Evolutionary conservation across 2,329 filamentous ascomycete species (phyloP).

Genomic region (Zalaria obscura): DNA sequence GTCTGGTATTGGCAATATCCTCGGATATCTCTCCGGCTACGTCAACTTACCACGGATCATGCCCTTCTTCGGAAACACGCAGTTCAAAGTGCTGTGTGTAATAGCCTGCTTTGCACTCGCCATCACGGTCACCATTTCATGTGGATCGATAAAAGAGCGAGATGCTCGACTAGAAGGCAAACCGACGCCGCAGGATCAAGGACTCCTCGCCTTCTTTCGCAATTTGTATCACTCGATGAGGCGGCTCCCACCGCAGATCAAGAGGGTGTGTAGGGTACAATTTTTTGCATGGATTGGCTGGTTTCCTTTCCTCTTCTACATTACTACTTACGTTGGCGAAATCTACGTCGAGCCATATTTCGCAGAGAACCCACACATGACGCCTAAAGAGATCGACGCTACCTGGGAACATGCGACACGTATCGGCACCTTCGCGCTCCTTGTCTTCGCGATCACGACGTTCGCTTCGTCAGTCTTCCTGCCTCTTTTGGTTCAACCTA

Average conservation of each 20-base stretch:
- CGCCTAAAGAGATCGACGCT: constrained; percentile 57
- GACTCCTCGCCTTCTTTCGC: constrained; percentile 65
- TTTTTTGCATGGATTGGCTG: constrained; percentile 82
- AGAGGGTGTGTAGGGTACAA: constrained; percentile 53
- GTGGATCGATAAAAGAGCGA: constrained; percentile 56
- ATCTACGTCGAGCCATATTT: constrained; percentile 81
- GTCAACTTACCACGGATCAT: constrained; percentile 60
- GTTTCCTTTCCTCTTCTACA: constrained; percentile 82
- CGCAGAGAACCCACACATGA: constrained; percentile 62
- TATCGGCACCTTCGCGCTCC: constrained; percentile 74
- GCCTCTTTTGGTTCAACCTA: constrained; percentile 73
- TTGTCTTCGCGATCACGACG: constrained; percentile 78
- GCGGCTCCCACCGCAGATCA: constrained; percentile 67
- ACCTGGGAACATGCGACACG: constrained; percentile 78
- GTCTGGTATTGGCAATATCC: constrained; percentile 76
- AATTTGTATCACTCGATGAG: constrained; percentile 64
- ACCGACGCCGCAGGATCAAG: constrained; percentile 43
- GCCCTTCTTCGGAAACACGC: constrained; percentile 70
- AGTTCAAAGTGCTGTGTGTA: constrained; percentile 85
- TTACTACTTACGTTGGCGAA: constrained; percentile 84
- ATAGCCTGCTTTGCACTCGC: constrained; percentile 65
- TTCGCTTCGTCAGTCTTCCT: constrained; percentile 69
- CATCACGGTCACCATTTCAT: constrained; percentile 57
- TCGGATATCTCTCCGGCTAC: constrained; percentile 81
- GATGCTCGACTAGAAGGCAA: constrained; percentile 63